A percentile compares a stretch with the other conserved stretches of the same genome.
These are phyloP conservation scores for Hysterium pulicare DNA, from an alignment of 2,329 filamentous ascomycete species.

Conservation along the genomic window DNA sequence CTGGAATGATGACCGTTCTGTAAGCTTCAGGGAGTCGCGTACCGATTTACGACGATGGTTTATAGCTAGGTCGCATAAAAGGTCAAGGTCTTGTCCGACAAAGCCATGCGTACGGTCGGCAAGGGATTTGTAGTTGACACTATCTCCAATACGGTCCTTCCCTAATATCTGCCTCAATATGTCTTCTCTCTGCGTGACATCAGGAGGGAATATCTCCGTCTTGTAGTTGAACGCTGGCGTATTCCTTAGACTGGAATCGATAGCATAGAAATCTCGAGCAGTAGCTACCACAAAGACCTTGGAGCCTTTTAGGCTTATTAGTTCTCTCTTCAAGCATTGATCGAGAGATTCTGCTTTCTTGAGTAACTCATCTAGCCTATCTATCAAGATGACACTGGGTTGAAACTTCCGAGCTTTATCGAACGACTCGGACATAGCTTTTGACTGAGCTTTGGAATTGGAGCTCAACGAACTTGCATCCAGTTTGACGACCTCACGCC, in stretches of 20 bases:
- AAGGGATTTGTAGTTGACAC: conserved; percentile 51
- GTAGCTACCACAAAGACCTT: conserved; percentile 72
- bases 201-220: conserved; percentile 74
- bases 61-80: conserved; percentile 57
- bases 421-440: conserved; percentile 65
- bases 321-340: conserved; percentile 19
- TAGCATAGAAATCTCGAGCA: conserved; percentile 67
- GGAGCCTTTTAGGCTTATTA: conserved; percentile 53
- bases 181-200: conserved; percentile 64
- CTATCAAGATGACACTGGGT: conserved; percentile 76
- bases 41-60: conserved; percentile 32
- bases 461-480: conserved; percentile 41
- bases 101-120: conserved; percentile 82
- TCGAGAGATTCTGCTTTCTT: conserved; percentile 29
- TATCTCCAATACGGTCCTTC: conserved; percentile 47
- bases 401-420: conserved; percentile 64
- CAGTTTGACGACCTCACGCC: conserved; percentile 66
- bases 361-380: conserved; percentile 66
- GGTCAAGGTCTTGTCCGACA: conserved; percentile 72
- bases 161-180: conserved; percentile 58
- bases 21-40: conserved; percentile 15
- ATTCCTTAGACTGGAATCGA: conserved; percentile 67
- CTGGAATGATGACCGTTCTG: conserved; percentile 20
- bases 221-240: conserved; percentile 63
- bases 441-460: conserved; percentile 43